Percentiles rank a stretch among this genome's conserved stretches.
Evolutionary conservation across 2,329 filamentous ascomycete genomes (phyloP).

Genomic region (Claviceps pazoutovae): DNA sequence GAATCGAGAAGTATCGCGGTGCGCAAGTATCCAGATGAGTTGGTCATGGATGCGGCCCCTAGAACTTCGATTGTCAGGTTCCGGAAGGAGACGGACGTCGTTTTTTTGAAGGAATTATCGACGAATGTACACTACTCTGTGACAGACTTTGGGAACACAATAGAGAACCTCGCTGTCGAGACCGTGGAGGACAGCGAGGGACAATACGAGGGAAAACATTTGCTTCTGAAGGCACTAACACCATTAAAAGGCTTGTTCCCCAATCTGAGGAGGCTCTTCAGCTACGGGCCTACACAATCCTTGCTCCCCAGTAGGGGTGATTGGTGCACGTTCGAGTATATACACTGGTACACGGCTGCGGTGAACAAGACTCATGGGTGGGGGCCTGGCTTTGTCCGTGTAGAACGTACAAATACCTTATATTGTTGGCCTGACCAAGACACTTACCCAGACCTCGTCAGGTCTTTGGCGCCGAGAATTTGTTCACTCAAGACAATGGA

Average conservation of each 20-base stretch:
- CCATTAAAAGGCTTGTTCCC: conserved; percentile 7
- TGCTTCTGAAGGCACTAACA: neutral
- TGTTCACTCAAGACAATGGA: neutral
- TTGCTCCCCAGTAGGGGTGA: conserved; percentile 6
- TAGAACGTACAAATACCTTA: conserved; percentile 12
- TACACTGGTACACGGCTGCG: conserved; percentile 12
- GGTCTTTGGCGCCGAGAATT: conserved; percentile 8
- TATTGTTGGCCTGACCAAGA: conserved; percentile 22
- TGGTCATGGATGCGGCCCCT: conserved; percentile 14
- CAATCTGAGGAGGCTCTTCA: conserved; percentile 16
- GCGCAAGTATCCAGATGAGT: conserved; percentile 18
- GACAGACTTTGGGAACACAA: conserved; percentile 14
- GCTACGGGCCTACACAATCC: neutral
- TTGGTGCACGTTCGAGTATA: conserved; percentile 20
- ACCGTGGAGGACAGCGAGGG: conserved; percentile 2
- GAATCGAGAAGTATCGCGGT: conserved; percentile 23
- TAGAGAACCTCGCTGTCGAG: conserved; percentile 17
- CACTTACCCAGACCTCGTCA: conserved; percentile 16
- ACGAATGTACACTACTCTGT: conserved; percentile 7
- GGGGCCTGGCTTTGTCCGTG: conserved; percentile 8
- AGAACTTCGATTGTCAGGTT: conserved; percentile 16
- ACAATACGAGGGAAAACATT: neutral
- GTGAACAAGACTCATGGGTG: conserved; percentile 13
- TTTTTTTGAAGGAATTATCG: conserved; percentile 11
- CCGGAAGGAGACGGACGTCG: conserved; percentile 18